Percentiles rank a stretch among this genome's conserved stretches.
These are phyloP conservation scores for Cryphonectria radicalis DNA, from an alignment of 2,329 filamentous ascomycete genomes.

Conservation along the genomic window DNA sequence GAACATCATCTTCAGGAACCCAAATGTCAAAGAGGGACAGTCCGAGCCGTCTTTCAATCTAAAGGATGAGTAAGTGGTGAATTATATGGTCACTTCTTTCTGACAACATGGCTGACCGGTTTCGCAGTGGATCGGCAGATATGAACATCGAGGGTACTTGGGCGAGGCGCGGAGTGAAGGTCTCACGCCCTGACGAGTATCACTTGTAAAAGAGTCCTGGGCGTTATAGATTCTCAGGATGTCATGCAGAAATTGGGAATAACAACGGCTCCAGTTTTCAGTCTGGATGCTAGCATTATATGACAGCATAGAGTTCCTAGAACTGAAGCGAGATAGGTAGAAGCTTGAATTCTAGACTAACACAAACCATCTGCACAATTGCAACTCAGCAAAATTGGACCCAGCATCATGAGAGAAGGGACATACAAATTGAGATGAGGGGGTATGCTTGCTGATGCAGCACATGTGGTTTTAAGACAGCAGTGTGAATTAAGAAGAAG, in stretches of 20 bases:
- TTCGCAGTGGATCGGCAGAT: slow-evolving; percentile 36
- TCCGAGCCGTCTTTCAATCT: slow-evolving; percentile 36
- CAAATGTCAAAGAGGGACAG: slow-evolving; percentile 34
- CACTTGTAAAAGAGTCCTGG: slow-evolving; percentile 32
- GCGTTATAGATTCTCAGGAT: neutral
- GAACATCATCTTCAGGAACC: slow-evolving; percentile 41
- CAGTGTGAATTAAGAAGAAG: too few species aligned
- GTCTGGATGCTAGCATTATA: neutral
- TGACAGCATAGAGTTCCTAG: neutral
- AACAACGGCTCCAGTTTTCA: neutral
- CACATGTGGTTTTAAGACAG: too few species aligned
- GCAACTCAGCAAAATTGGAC: neutral
- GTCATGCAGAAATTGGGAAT: neutral
- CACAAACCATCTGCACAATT: neutral
- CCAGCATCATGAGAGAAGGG: neutral
- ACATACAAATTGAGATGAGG: neutral
- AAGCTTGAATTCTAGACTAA: neutral
- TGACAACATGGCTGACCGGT: slow-evolving; percentile 6
- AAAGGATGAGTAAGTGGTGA: slow-evolving; percentile 39
- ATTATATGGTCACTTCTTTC: neutral
- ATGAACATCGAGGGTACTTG: slow-evolving; percentile 40
- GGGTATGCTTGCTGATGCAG: too few species aligned
- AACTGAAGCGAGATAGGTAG: neutral
- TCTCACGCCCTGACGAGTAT: slow-evolving; percentile 36
- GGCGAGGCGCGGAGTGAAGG: slow-evolving; percentile 36